Evolutionary conservation across 2,329 filamentous ascomycete species (phyloP).

Genomic region (Phialemoniopsis sp.): DNA sequence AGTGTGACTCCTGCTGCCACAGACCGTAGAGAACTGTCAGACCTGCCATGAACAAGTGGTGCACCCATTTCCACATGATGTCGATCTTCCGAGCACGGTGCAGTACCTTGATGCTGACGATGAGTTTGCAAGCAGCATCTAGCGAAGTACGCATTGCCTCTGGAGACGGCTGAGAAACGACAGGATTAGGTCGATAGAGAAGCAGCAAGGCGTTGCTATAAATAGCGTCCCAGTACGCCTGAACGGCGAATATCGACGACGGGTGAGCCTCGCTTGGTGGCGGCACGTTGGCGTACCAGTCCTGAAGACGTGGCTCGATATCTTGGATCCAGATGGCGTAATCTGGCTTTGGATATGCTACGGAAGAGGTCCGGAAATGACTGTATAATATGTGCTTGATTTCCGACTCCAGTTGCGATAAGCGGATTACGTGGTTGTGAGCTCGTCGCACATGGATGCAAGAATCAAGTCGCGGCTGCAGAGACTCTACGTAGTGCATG

Average conservation of each 20-base stretch:
- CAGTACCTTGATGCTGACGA: slow-evolving; percentile 19
- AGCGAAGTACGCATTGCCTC: slow-evolving; percentile 17
- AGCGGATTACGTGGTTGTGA: slow-evolving; percentile 20
- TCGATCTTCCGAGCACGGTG: slow-evolving; percentile 23
- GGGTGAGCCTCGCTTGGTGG: slow-evolving; percentile 12
- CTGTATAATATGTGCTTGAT: slow-evolving; percentile 25
- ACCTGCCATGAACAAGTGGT: slow-evolving; percentile 26
- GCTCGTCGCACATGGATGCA: slow-evolving; percentile 15
- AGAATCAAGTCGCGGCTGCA: neutral
- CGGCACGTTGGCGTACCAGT: slow-evolving; percentile 23
- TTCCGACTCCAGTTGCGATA: slow-evolving; percentile 24
- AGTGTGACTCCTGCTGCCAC: too few relatives aligned
- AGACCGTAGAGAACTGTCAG: slow-evolving; percentile 18
- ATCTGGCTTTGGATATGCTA: slow-evolving; percentile 21
- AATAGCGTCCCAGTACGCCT: slow-evolving; percentile 22
- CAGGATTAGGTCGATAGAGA: slow-evolving; percentile 21
- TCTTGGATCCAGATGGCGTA: slow-evolving; percentile 20
- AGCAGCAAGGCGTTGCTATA: slow-evolving; percentile 23
- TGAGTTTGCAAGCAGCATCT: slow-evolving; percentile 19
- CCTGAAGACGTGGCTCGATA: slow-evolving; percentile 20
- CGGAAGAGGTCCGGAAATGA: slow-evolving; percentile 14
- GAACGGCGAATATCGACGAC: slow-evolving; percentile 19
- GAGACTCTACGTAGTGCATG: slow-evolving; percentile 9
- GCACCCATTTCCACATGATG: slow-evolving; percentile 23
- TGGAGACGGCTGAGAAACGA: slow-evolving; percentile 12